These are phyloP conservation scores for Lentinus tigrinus DNA, from an alignment of 768 basidiomycete species.

Conservation along the genomic window DNA sequence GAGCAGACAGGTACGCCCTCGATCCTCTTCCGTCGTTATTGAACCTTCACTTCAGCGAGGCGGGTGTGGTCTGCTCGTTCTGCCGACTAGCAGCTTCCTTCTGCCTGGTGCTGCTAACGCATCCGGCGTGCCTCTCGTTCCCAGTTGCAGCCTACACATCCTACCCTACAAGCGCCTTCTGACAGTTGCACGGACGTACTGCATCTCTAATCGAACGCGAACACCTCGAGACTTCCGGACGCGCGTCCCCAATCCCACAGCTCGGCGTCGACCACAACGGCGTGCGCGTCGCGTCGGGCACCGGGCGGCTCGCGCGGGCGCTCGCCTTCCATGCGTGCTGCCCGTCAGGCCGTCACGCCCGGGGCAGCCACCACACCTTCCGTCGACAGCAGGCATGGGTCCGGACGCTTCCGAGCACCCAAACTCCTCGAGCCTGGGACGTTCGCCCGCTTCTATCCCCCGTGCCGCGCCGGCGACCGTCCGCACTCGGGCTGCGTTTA, in stretches of 20 bases:
- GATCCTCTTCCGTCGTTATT: too few species aligned
- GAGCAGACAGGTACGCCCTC: too few species aligned
- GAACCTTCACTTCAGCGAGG: too few species aligned
- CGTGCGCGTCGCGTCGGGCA: neutral
- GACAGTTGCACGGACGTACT: neutral
- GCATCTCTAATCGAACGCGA: too few species aligned
- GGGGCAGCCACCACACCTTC: neutral
- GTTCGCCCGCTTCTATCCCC: neutral
- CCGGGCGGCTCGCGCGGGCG: neutral
- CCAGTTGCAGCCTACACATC: neutral
- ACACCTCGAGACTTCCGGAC: neutral
- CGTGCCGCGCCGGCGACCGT: neutral
- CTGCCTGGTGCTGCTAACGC: too few species aligned
- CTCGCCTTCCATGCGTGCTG: slow-evolving; percentile 9
- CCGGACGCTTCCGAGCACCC: neutral
- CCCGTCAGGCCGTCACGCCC: neutral
- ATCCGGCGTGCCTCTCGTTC: too few species aligned
- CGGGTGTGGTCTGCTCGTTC: too few species aligned
- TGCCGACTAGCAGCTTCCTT: too few species aligned
- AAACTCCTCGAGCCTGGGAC: neutral
- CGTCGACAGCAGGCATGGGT: slow-evolving; percentile 10
- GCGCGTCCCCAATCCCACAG: neutral
- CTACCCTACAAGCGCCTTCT: neutral
- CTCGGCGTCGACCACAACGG: neutral
- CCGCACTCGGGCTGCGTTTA: neutral